Base-by-base conservation (phyloP, 2,329 filamentous ascomycete genomes). In the Fusarium chaquense region DNA sequence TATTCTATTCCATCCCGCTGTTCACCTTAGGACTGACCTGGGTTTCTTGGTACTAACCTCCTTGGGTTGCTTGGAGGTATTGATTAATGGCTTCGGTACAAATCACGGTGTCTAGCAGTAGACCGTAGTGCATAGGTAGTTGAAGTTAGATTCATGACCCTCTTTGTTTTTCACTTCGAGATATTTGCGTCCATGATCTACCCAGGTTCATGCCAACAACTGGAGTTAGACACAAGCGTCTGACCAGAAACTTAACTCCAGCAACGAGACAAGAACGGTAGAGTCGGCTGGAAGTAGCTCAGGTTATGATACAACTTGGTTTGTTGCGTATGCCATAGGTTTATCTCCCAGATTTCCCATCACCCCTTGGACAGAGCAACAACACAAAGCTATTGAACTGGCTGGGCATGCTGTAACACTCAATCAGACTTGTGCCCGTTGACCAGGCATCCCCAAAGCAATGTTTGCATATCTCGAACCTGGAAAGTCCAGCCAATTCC, bases 381-480 rank as follows among this genome's bases (percentile, higher is more conserved):
- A 43, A 4, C 15, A 11, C 13, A 41, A 36, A 26, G 16, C 15
- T 24, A 33, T 15, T n/a, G 15, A 33, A 15, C 16, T 24, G 22
- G 13, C 22, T 24, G 5, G 36, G n/a, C n/a, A 15, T 24, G 20
- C 20, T 24, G 20, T 16, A 43, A 24, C 22, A 51, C 9, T 8
- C 18, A n/a, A 32, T 44, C n/a, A 53, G 26, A 13, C 36, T 3
- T 24, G 30, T 12, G 3, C 15, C 20, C 43, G 6, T 9, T 33
- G 22, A n/a, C 44, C 33, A 22, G 30, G 20, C 58, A 73, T 67
- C 12, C 66, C 63, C 18, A 50, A 57, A 35, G 52, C 69, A 51
- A 90, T 78, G 73, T 90, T 90, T 47, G 81, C 81, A 72, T 88
- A 90, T 71, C 83, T 79, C 59, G 84, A 88, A 38, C 78, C 77